Conservation (phyloP, 352 stramenopile species). For the Globisporangium carolinianum region DNA sequence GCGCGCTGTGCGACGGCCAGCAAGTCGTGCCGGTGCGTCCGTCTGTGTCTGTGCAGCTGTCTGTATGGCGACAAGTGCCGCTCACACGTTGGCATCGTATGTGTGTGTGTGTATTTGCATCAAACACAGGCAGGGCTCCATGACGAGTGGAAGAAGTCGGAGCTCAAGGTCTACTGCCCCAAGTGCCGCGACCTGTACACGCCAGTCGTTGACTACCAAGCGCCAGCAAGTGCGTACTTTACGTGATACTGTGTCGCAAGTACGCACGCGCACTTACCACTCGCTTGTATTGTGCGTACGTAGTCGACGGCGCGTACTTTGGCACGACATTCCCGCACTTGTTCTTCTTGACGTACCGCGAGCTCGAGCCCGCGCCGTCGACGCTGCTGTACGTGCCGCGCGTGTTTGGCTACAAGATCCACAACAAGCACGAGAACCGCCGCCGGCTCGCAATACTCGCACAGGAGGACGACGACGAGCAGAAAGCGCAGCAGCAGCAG, state of each 20-base stretch:
- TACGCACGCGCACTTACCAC: too few species aligned
- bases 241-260: neutral
- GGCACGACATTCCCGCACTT: constrained; percentile 98
- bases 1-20: constrained; percentile 78
- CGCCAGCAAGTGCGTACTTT: constrained; percentile 59
- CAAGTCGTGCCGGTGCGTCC: constrained; percentile 61
- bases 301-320: constrained; percentile 96
- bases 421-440: constrained; percentile 82
- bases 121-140: constrained; percentile 61
- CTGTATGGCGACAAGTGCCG: neutral
- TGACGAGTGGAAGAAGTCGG: constrained; percentile 86
- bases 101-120: too few species aligned
- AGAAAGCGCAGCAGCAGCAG: constrained; percentile 46
- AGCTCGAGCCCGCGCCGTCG: constrained; percentile 78
- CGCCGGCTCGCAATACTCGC: constrained; percentile 74
- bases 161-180: constrained; percentile 89
- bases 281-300: neutral
- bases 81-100: constrained; percentile 2
- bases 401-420: constrained; percentile 91
- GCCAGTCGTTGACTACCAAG: constrained; percentile 78
- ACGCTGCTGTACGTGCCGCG: constrained; percentile 85
- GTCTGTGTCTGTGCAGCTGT: too few species aligned
- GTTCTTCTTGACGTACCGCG: constrained; percentile 97
- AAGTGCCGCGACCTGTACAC: constrained; percentile 87
- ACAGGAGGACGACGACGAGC: constrained; percentile 76